Percentiles rank a stretch among this genome's conserved stretches.
phyloP scores from a whole-genome alignment of 495 filamentous ascomycete species.

The Penicillium simplicissimum region DNA sequence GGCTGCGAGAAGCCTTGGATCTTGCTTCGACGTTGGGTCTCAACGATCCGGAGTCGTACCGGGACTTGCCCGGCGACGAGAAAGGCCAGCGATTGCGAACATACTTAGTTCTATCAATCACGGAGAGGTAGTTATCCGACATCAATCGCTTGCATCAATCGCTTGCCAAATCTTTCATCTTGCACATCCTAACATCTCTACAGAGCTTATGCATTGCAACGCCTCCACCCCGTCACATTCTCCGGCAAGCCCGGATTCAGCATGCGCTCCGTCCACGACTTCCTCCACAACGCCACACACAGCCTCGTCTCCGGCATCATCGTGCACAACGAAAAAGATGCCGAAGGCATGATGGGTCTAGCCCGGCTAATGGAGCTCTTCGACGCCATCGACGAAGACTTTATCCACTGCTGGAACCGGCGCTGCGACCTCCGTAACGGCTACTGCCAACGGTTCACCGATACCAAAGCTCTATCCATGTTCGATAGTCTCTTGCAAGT shows the following conservation, averaged over 20 bases:
- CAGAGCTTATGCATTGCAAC: conserved; percentile 75
- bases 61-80: conserved; percentile 42
- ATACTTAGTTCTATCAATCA: conserved; percentile 62
- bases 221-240: conserved; percentile 43
- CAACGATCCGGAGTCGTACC: conserved; percentile 56
- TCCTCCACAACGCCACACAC: conserved; percentile 41
- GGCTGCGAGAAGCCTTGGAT: conserved; percentile 60
- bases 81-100: conserved; percentile 46
- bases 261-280: conserved; percentile 41
- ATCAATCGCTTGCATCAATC: too few species aligned
- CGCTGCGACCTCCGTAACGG: conserved; percentile 38
- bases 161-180: too few species aligned
- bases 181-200: conserved; percentile 4
- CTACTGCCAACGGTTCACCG: conserved; percentile 38
- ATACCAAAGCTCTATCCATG: conserved; percentile 38
- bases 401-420: conserved; percentile 45
- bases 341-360: conserved; percentile 46
- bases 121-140: conserved; percentile 48
- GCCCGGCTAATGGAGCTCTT: conserved; percentile 45
- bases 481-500: conserved; percentile 36
- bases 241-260: conserved; percentile 39
- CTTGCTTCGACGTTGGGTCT: conserved; percentile 59
- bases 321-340: conserved; percentile 47
- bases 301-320: conserved; percentile 46
- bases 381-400: conserved; percentile 45